A percentile compares a stretch with the other conserved stretches of the same genome.
Evolutionary conservation across 257 asterid genomes (phyloP).

Genomic region (Penstemon eatonii): DNA sequence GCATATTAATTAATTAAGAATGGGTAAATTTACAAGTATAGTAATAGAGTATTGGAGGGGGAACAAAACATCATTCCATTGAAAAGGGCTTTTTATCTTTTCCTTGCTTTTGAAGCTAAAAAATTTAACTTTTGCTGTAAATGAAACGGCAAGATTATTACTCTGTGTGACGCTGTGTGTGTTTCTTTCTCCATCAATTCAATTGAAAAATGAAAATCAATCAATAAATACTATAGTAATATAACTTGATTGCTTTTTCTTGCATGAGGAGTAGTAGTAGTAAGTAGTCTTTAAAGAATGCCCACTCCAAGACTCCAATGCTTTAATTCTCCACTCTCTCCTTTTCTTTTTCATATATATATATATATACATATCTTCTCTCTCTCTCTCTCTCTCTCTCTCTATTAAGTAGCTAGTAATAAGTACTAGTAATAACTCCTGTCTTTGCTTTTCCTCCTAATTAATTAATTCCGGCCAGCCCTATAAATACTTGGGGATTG

Average conservation of each 20-base stretch:
- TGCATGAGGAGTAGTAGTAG: slow-evolving; percentile 31
- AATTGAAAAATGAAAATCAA: slow-evolving; percentile 23
- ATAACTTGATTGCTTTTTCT: slow-evolving; percentile 36
- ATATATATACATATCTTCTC: too few relatives aligned
- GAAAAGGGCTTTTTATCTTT: too few relatives aligned
- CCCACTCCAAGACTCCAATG: slow-evolving; percentile 65
- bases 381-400: slow-evolving; percentile 2
- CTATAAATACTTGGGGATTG: slow-evolving; percentile 41
- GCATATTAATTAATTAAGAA: too few relatives aligned
- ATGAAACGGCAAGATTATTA: slow-evolving; percentile 9
- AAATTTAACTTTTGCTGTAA: too few relatives aligned
- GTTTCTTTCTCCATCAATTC: slow-evolving; percentile 26
- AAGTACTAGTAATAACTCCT: background rate
- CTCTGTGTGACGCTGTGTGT: too few relatives aligned
- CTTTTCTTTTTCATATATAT: background rate
- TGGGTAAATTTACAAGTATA: too few relatives aligned
- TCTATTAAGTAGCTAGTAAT: background rate
- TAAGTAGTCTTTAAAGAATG: slow-evolving; percentile 42
- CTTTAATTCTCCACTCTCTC: slow-evolving; percentile 30
- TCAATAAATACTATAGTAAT: background rate
- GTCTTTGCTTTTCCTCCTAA: background rate
- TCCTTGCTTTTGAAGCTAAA: too few relatives aligned
- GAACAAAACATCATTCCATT: too few relatives aligned
- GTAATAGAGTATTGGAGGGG: too few relatives aligned
- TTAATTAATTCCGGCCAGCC: background rate